Evolutionary conservation across 108 stramenopile species (phyloP).

Genomic region (Nannochloropsis gaditana): DNA sequence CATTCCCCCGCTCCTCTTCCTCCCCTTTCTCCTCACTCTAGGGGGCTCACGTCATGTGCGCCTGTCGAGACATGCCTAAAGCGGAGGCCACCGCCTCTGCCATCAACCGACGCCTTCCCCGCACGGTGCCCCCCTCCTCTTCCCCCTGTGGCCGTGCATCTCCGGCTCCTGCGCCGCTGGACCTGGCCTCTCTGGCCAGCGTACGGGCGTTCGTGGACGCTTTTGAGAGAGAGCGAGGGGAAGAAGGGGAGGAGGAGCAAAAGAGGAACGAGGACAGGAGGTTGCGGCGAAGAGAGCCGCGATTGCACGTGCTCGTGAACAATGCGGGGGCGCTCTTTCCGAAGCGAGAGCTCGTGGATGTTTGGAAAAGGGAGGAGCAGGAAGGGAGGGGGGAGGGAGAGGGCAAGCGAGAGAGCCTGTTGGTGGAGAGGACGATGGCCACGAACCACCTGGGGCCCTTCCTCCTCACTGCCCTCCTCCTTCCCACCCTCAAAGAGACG

Average conservation of each 20-base stretch:
- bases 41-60: slow-evolving; percentile 36
- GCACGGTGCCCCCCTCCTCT: background rate
- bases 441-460: slow-evolving; percentile 49
- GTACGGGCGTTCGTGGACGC: slow-evolving; percentile 25
- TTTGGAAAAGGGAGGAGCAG: background rate
- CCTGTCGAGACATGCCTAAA: slow-evolving; percentile 31
- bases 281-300: slow-evolving; percentile 26
- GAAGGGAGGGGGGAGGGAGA: background rate
- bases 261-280: slow-evolving; percentile 20
- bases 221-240: background rate
- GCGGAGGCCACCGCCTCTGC: slow-evolving; percentile 22
- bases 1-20: background rate
- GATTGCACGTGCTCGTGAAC: slow-evolving; percentile 40
- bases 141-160: background rate
- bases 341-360: background rate
- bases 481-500: slow-evolving; percentile 27
- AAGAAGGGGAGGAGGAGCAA: slow-evolving; percentile 24
- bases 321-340: slow-evolving; percentile 35
- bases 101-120: background rate
- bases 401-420: background rate
- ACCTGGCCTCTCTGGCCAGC: slow-evolving; percentile 24
- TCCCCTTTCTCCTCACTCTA: background rate
- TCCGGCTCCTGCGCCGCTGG: background rate
- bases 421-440: slow-evolving; percentile 41
- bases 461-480: slow-evolving; percentile 39